Base-by-base conservation (phyloP, 495 filamentous ascomycete species). In the Trichoderma reesei region DNA sequence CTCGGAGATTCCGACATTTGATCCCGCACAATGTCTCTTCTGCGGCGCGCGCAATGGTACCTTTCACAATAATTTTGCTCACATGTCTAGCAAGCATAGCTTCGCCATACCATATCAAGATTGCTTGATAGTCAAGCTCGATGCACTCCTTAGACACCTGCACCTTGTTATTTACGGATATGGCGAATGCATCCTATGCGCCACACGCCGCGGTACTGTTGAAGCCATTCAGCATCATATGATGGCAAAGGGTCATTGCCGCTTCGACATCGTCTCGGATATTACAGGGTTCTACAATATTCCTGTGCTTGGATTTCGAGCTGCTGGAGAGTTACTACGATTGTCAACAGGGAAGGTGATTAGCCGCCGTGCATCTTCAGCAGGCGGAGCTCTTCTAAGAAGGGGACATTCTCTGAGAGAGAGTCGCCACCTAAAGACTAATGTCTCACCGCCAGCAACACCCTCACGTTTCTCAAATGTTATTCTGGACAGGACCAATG, bases 181-280 rank as follows among this genome's bases (percentile, higher is more conserved):
- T 59, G 65, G 67, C 63, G 72, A 76, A 62, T 76, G 74, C 51
- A 61, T 76, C 20, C 72, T 62, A n/a, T 76, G 74, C 66, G 69
- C 69, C 10, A 18, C n/a, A 7, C 64, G 42, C 10, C 36, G 68
- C 59, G 54, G 20, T 34, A 69, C 60, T 26, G 66, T 65, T 26
- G 38, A 65, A 18, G 72, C 56, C 20, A 69, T 68, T 34, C 69
- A 69, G 54, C 63, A 67, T 37, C 72, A 72, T 41, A 73, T 73
- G 72, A 63, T 59, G 11, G 65, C 60, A 8, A 71, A 72, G 63
- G 70, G 70, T 6, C 72, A 73, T 61, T 73, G 72, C 62, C 67
- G 66, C 38, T 38, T 72, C 16, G 64, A 73, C 61, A 38, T 70
- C 3, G 69, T 67, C 44, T 62, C 65, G 54, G 69, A 68, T 39